Conservation (phyloP, 2,329 filamentous ascomycete genomes). For the Hansfordia pulvinata region DNA sequence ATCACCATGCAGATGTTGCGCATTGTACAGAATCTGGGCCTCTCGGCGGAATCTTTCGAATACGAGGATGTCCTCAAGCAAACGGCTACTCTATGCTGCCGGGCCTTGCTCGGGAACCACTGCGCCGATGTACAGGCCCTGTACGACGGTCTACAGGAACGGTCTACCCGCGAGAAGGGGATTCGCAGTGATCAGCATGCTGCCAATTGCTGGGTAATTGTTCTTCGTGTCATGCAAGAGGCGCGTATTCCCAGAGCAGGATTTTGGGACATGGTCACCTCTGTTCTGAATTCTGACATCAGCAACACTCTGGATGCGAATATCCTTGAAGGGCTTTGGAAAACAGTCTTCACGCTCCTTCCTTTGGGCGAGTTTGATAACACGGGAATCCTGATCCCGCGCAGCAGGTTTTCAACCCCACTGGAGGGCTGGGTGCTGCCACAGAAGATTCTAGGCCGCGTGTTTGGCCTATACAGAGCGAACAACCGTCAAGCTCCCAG, state of each 20-base stretch:
- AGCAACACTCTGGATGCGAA: slow-evolving; percentile 26
- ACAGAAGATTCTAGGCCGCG: slow-evolving; percentile 39
- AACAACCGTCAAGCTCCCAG: slow-evolving; percentile 40
- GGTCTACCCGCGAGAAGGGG: slow-evolving; percentile 32
- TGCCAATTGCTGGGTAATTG: slow-evolving; percentile 42
- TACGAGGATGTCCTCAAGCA: slow-evolving; percentile 33
- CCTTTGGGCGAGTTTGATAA: slow-evolving; percentile 48
- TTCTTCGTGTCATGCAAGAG: slow-evolving; percentile 38
- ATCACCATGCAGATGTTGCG: slow-evolving; percentile 23
- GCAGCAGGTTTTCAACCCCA: slow-evolving; percentile 19
- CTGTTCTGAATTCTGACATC: slow-evolving; percentile 21
- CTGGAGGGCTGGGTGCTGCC: slow-evolving; percentile 48
- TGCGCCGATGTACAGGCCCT: slow-evolving; percentile 26
- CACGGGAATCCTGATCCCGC: slow-evolving; percentile 30
- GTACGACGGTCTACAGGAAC: slow-evolving; percentile 33
- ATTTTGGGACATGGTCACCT: slow-evolving; percentile 47
- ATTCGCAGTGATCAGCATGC: slow-evolving; percentile 30
- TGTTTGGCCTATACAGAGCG: slow-evolving; percentile 44
- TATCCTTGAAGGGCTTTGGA: slow-evolving; percentile 43
- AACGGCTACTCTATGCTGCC: slow-evolving; percentile 19
- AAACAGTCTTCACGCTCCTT: slow-evolving; percentile 43
- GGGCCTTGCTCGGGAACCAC: slow-evolving; percentile 29
- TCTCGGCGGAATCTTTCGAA: slow-evolving; percentile 22
- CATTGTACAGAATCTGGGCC: slow-evolving; percentile 24
- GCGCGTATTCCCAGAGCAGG: slow-evolving; percentile 34